Evolutionary conservation across 176 grass and related monocot genomes (phyloP).

Genomic region (Microstegium vimineum): DNA sequence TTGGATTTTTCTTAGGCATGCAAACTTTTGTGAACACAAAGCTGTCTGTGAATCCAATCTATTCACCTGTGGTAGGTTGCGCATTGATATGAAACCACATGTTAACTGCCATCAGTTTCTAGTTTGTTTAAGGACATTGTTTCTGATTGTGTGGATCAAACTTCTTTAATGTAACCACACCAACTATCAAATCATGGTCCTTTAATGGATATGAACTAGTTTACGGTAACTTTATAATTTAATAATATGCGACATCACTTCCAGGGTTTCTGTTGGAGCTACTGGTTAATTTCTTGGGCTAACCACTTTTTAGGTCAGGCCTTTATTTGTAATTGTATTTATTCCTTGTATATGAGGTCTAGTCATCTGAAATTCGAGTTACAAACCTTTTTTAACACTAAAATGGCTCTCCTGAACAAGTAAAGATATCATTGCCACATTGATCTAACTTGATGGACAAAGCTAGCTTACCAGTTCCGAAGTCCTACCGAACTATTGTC

Average conservation of each 20-base stretch:
- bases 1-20: background rate
- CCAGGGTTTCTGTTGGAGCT: background rate
- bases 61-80: background rate
- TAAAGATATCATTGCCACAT: no score
- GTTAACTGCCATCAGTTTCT: conserved; percentile 19
- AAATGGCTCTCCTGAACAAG: background rate
- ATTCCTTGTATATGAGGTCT: background rate
- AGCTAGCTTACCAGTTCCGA: background rate
- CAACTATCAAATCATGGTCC: background rate
- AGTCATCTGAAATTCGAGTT: background rate
- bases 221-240: background rate
- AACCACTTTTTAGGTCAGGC: background rate
- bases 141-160: conserved; percentile 5
- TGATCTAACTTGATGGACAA: no score
- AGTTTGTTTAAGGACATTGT: conserved; percentile 11
- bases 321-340: background rate
- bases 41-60: conserved; percentile 6
- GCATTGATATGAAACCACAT: background rate
- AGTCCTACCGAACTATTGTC: background rate
- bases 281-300: background rate
- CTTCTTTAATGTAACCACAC: background rate
- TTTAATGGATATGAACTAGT: background rate
- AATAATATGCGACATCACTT: background rate
- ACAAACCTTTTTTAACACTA: background rate
- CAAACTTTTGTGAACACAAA: background rate